Evolutionary conservation across 768 basidiomycete genomes (phyloP).

Genomic region (Lepiota subincarnata): DNA sequence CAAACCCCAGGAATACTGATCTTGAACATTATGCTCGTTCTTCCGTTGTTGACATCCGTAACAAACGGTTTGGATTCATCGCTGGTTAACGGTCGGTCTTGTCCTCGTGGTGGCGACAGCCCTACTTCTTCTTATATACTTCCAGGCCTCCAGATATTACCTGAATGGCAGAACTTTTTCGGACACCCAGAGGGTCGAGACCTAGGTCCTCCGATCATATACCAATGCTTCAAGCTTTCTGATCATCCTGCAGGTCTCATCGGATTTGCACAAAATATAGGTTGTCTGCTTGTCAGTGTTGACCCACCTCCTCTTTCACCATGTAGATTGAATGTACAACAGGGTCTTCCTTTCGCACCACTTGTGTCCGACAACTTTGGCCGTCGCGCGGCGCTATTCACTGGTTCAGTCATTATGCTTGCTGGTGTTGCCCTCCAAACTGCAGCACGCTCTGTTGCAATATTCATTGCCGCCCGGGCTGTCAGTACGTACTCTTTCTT

Average conservation of each 20-base stretch:
- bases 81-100: constrained; percentile 45
- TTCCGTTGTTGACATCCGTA: constrained; percentile 62
- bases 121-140: background rate
- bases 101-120: background rate
- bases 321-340: background rate
- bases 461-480: constrained; percentile 56
- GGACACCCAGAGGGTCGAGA: constrained; percentile 45
- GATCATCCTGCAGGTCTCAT: constrained; percentile 44
- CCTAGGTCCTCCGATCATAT: constrained; percentile 33
- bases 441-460: constrained; percentile 37
- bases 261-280: constrained; percentile 61
- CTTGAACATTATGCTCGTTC: constrained; percentile 53
- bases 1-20: constrained; percentile 44
- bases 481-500: constrained; percentile 36
- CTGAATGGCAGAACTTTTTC: constrained; percentile 59
- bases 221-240: background rate
- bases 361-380: constrained; percentile 57
- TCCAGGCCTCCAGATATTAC: constrained; percentile 63
- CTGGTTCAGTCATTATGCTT: constrained; percentile 62
- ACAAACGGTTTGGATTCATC: constrained; percentile 70
- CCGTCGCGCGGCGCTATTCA: constrained; percentile 54
- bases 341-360: constrained; percentile 63
- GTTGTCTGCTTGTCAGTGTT: constrained; percentile 42
- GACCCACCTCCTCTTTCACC: background rate
- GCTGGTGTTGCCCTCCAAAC: constrained; percentile 58